Percentiles rank a stretch among this genome's conserved stretches.
Evolutionary conservation across 2,329 filamentous ascomycete genomes (phyloP).

Genomic region (Chlorencoelia australis): DNA sequence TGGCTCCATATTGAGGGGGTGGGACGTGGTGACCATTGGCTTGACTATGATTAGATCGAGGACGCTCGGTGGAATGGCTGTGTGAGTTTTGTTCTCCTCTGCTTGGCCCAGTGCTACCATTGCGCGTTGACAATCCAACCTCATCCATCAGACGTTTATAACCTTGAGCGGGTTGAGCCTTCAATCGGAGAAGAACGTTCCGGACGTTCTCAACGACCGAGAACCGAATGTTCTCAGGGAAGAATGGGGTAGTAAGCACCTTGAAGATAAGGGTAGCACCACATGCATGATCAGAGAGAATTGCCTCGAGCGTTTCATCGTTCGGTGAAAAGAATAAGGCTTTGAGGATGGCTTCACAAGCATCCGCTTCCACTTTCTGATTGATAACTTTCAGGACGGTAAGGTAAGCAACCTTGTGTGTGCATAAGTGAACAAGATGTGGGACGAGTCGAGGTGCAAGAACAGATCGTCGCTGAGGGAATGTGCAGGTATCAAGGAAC

Average conservation of each 20-base stretch:
- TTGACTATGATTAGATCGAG: conserved; percentile 42
- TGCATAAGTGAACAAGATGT: conserved; percentile 89
- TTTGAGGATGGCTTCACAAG: conserved; percentile 78
- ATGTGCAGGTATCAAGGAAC: conserved; percentile 97
- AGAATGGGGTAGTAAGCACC: conserved; percentile 93
- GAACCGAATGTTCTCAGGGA: conserved; percentile 79
- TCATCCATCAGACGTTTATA: conserved; percentile 99
- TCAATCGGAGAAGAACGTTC: conserved; percentile 77
- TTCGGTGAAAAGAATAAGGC: conserved; percentile 87
- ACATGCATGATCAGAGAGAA: conserved; percentile 82
- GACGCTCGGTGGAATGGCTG: conserved; percentile 41
- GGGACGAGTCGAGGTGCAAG: conserved; percentile 86
- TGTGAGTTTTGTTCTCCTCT: conserved; percentile 29
- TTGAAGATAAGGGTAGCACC: conserved; percentile 97
- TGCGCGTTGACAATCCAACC: conserved; percentile 73
- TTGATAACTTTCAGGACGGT: conserved; percentile 98
- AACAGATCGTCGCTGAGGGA: conserved; percentile 82
- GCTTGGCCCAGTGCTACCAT: conserved; percentile 29
- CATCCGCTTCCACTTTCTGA: conserved; percentile 88
- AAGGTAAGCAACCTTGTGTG: conserved; percentile 95
- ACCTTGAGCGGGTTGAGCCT: conserved; percentile 86
- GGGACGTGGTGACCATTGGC: conserved; percentile 34
- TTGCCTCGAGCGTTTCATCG: conserved; percentile 79
- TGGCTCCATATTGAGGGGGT: conserved; percentile 30
- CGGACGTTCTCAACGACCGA: conserved; percentile 91